Evolutionary conservation across 441 rosid species (phyloP), one percentile per base, ranked within the genome.

Genomic region (Populus trichocarpa): DNA sequence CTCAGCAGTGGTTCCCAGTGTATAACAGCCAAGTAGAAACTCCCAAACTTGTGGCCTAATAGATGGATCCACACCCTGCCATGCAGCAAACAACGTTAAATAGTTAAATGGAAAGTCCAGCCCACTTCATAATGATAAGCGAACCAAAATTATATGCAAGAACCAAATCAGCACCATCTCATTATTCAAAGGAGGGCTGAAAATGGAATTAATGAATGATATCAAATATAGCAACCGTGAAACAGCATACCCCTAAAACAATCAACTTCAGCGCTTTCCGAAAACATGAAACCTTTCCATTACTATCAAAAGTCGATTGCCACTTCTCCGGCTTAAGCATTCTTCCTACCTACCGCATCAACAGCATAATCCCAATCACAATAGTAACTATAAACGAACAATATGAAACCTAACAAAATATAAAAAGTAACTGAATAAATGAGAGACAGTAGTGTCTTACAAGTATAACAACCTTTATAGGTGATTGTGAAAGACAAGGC

Each of bases 11-110:
- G 97, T 93, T 78, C 89, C 88, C 83, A 90, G 80, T 72, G 88
- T 83, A 87, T 96, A 96, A 86, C 98, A 94, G 33, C 99, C 98
- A 79, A 96, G 98, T 66, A 96, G 86, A 90, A 94, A 96, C 81
- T 96, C 99, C 99, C 99, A 96, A 83, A 96, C 98, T 81, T 93
- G 97, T 81, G 98, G 85, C 81, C 99, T 88, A 78, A 94, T 91
- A 63, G 98, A 90, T 83, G 96, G 98, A 87, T 96, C 96, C 66
- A 94, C 89, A 67, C 98, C 98, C 99, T 96, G 78, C 18, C 73
- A 86, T 80, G 70, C 46, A 84, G 82, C 72, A 90, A 77, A 81
- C 36, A 76, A 40, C 71, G 73, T 81, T 64, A 79, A 38, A 35
- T 71, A 13, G 78, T 38, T 69, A 16, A 72, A 11, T 22, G 40